Base-by-base conservation (phyloP, 805 yeast genomes). In the Saturnispora saitoi region DNA sequence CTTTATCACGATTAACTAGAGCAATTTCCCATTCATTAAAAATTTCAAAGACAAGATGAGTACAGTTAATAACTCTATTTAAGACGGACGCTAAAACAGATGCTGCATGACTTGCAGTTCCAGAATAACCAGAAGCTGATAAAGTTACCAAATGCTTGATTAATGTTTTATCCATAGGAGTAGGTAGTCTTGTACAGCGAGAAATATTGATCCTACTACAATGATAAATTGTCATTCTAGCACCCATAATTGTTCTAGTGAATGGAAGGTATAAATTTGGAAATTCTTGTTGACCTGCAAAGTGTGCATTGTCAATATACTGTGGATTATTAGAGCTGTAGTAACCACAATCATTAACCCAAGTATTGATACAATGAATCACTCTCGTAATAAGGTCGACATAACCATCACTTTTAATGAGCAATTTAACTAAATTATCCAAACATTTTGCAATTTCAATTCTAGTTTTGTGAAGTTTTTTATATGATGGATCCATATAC, bases 191-290 rank as follows among this genome's bases (percentile, higher is more conserved):
- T 3, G 85, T 80, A 0, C 91, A 83, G 0, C 88, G 76, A 56
- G 82, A 86, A 32, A 86, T 71, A 1, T 79, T 69, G 24, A 83
- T 77, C 55, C 98, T 76, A 55, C 84, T 81, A 61, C 78, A 77
- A 55, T 90, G 96, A 53, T 80, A 84, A 14, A 81, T 68, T 48
- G 81, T 84, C 12, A 88, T 70, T 48, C 95, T 73, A 0, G 86
- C 77, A 3, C 86, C 95, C n/a, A 88, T 61, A 2, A 85, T 75
- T 0, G 86, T 73, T 59, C 96, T 78, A 0, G 98, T 89, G 54
- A 72, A 83, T 2, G 89, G 86, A 51, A 83, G 80, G 5, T 78
- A 67, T 19, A 78, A 63, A 40, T 85, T 80, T 4, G 83, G 75
- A 4, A 86, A 66, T n/a, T 77, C 70, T 58, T 84, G 90, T 9